Conservation (phyloP, 116 monocot species). For the Papilionanthe hybrid region DNA sequence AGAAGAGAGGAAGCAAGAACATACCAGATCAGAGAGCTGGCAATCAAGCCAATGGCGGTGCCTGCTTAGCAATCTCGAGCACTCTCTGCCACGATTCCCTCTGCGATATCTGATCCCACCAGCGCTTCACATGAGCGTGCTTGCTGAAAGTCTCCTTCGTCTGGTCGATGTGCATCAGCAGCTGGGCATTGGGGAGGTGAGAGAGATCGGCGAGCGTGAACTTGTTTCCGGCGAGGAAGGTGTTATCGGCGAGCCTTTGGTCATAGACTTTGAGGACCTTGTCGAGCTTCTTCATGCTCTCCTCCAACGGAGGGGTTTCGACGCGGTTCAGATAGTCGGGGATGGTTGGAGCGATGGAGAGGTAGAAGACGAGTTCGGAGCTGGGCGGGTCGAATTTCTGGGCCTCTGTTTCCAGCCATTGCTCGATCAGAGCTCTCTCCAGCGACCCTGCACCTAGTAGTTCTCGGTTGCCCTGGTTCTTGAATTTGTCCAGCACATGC, state of each 20-base stretch:
- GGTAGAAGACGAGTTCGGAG: constrained; percentile 46
- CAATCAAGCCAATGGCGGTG: constrained; percentile 4
- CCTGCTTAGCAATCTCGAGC: constrained; percentile 18
- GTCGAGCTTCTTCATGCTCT: constrained; percentile 31
- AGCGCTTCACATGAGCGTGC: constrained; percentile 16
- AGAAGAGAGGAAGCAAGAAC: background rate
- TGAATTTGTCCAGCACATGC: constrained; percentile 13
- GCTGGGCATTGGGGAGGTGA: constrained; percentile 29
- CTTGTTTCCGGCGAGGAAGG: constrained; percentile 46
- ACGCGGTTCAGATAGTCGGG: constrained; percentile 21
- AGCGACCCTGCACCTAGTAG: constrained; percentile 21
- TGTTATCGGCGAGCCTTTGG: constrained; percentile 24
- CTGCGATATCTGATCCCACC: constrained; percentile 20
- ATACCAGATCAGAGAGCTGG: background rate
- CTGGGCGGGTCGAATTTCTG: constrained; percentile 51
- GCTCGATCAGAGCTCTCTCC: constrained; percentile 47
- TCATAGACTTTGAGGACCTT: constrained; percentile 56
- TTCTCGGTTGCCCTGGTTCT: constrained; percentile 15
- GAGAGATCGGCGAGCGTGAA: constrained; percentile 67
- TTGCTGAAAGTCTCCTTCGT: background rate
- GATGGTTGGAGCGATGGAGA: constrained; percentile 49
- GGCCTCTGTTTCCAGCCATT: constrained; percentile 61
- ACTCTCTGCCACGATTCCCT: constrained; percentile 23
- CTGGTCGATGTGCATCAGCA: constrained; percentile 6
- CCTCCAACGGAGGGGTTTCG: constrained; percentile 8